Conservation (phyloP, 2,329 filamentous ascomycete species). For the Balansia obtecta region DNA sequence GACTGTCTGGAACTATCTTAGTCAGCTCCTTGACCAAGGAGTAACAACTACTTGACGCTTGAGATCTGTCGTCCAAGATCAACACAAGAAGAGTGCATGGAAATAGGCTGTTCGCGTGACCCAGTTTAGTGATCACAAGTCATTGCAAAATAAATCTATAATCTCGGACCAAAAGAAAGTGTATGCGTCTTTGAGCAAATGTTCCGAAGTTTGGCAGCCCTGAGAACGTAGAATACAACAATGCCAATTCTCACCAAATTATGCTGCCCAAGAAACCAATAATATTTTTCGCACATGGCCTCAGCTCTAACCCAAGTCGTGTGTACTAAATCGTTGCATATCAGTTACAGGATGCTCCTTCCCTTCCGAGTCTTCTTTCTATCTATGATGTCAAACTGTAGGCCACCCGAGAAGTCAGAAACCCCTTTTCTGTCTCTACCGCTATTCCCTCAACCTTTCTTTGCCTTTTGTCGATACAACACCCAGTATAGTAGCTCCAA, state of each 20-base stretch:
- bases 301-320: conserved; percentile 19
- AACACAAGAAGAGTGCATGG: not conserved
- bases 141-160: conserved; percentile 3
- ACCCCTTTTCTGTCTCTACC: conserved; percentile 6
- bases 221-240: conserved; percentile 4
- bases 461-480: conserved; percentile 1
- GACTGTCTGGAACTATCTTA: not conserved
- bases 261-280: conserved; percentile 14
- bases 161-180: conserved; percentile 1
- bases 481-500: not conserved
- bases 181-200: not conserved
- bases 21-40: not conserved
- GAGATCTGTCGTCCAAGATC: not conserved
- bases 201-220: not conserved
- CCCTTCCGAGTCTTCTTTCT: conserved; percentile 15
- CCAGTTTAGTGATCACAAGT: not conserved
- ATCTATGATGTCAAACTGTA: conserved; percentile 23
- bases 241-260: conserved; percentile 6
- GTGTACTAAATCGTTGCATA: conserved; percentile 21
- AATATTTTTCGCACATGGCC: conserved; percentile 23
- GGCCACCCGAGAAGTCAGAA: conserved; percentile 16
- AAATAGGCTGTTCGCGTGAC: not conserved
- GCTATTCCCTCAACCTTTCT: conserved; percentile 10
- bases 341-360: conserved; percentile 23
- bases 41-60: not conserved